A percentile compares a stretch with the other conserved stretches of the same genome.
Evolutionary conservation across 345 rosid species (phyloP).

Genomic region (Eutrema yunnanense): DNA sequence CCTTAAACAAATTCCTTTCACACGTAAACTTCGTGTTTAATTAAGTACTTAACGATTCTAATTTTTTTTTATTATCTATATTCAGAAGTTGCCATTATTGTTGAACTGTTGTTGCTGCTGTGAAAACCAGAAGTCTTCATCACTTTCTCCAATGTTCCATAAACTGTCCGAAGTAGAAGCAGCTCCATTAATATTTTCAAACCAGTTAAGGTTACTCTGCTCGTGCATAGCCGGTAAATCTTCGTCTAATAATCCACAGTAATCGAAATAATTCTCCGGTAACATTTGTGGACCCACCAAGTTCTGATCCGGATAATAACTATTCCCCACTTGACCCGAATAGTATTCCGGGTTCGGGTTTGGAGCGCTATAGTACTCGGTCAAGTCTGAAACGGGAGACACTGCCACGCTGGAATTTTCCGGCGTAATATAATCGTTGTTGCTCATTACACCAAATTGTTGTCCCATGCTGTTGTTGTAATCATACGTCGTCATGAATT

Average conservation of each 20-base stretch:
- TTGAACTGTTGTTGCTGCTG: constrained; percentile 61
- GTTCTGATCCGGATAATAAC: constrained; percentile 38
- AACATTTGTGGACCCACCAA: constrained; percentile 38
- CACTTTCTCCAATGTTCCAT: constrained; percentile 46
- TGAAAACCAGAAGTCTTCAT: constrained; percentile 59
- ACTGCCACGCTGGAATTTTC: constrained; percentile 68
- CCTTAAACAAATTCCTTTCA: constrained; percentile 27
- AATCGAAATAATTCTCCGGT: constrained; percentile 37
- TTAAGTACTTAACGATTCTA: constrained; percentile 13
- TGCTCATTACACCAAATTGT: constrained; percentile 18
- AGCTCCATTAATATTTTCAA: constrained; percentile 39
- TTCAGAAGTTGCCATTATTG: constrained; percentile 43
- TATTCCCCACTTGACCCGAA: constrained; percentile 38
- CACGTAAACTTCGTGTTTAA: constrained; percentile 20
- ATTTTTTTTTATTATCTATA: background rate
- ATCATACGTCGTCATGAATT: constrained; percentile 20
- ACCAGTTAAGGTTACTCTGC: constrained; percentile 41
- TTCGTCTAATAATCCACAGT: constrained; percentile 33
- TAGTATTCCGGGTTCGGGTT: constrained; percentile 39
- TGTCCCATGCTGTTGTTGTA: constrained; percentile 34
- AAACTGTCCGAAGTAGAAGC: constrained; percentile 47
- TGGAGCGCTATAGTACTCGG: constrained; percentile 51
- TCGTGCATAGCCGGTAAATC: constrained; percentile 37
- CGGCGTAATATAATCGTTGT: constrained; percentile 38
- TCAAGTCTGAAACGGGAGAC: constrained; percentile 58